Evolutionary conservation across 176 grass and related monocot species (phyloP), one percentile per base, ranked within the genome.

Genomic region (Musa schizocarpa): DNA sequence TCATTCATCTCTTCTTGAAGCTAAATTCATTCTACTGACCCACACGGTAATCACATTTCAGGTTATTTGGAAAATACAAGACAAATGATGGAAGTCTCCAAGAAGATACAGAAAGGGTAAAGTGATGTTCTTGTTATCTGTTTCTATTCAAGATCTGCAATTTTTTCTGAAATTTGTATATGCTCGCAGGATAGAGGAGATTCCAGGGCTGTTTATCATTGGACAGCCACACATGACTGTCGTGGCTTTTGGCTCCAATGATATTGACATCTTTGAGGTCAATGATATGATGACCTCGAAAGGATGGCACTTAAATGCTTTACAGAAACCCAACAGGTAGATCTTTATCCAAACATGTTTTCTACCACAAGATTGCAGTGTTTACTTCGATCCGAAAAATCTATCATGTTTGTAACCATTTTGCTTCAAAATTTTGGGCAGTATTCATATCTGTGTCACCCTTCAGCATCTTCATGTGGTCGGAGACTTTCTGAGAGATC

Each of bases 231-330:
- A 93, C 34, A 92, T 92, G 83, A 98, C 90, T 0, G 81, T 98
- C 25, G 85, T 98, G 67, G 95, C 95, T 54, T 98, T 98, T 74
- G 88, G 84, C 52, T 91, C 90, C 9, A 78, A 89, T 74, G 71
- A 52, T 17, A 69, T 93, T 14, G 86, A 93, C 83, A 98, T 98
- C 62, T 98, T 98, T 82, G 95, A 98, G 87, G 90, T 98, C 26
- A 98, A 98, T 68, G 95, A 98, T 84, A 78, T 98, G 66, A 93
- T 98, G 90, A 85, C 88, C 59, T 89, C 90, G 50, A 93, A 98
- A 82, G 95, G 95, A 11, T 98, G 95, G 95, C 95, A 91, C 72
- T 84, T 98, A 57, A 98, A 87, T 85, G 84, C 95, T 68, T 71
- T 98, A 62, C 94, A 98, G 91, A 80, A 78, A 50, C 86, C 86